Evolutionary conservation across 768 basidiomycete genomes (phyloP), one percentile per base, ranked within the genome.

Genomic region (Agaricus sinodeliciosus): DNA sequence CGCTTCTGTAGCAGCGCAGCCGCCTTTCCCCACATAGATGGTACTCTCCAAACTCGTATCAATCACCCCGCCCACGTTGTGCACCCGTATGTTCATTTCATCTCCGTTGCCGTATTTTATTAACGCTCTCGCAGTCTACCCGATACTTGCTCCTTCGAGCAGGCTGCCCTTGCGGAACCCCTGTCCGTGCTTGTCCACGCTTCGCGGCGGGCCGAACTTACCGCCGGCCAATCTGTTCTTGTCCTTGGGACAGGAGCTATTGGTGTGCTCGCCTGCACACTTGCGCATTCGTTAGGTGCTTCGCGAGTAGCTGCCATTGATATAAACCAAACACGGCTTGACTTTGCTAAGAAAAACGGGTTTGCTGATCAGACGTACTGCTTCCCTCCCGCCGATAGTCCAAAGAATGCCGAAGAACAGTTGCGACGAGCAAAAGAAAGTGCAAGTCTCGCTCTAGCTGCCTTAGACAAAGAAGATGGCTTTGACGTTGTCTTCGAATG

Each of bases 401-500:
- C 75, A 35, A 80, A 78, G 65, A 76, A 74, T 7, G 62, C 68
- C 51, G 80, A 82, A 39, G 84, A 82, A 56, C 76, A 73, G 62
- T 79, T 81, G 48, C 73, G 74, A 46, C 72, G 72, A 5, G 82
- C 84, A n/a, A 81, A 80, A 65, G 81, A 83, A 54, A 77, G 68
- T 58, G 73, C 79, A 7, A 66, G 71, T 39, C 62, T 66, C 7
- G 77, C 80, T 5, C 72, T 91, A 53, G 62, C 70, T 45, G 66
- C 73, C 49, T 88, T 90, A 62, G 72, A 68, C 55, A 69, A 76
- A 55, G 73, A 74, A 19, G 84, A 90, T 25, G 95, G 95, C 27
- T 95, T 92, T 69, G 93, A 96, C 66, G 75, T 90, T 63, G 86
- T 97, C 45, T 90, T 94, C 62, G 94, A 98, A 68, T 98, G 94